Evolutionary conservation across 1,284 basidiomycete genomes (phyloP).

Genomic region (Naganishia sp.): DNA sequence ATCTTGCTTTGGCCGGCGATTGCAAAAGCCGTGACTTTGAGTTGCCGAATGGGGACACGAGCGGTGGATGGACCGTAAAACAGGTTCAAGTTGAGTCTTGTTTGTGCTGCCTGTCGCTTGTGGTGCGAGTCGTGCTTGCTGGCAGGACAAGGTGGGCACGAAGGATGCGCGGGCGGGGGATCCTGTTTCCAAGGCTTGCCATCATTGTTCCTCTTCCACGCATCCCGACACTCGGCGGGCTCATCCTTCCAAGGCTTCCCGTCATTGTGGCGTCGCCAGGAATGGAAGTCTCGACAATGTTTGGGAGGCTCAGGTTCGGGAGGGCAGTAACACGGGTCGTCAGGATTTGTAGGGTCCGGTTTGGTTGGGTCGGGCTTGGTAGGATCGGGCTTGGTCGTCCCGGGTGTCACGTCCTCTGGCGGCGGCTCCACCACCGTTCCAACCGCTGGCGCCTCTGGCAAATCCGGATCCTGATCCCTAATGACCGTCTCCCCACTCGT

Average conservation of each 20-base stretch:
- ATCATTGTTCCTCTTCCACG: constrained; percentile 3
- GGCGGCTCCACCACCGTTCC: not conserved
- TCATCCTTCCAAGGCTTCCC: not conserved
- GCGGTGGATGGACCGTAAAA: constrained; percentile 9
- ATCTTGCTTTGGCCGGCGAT: constrained; percentile 3
- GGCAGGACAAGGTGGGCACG: not conserved
- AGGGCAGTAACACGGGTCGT: no score
- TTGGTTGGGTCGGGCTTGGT: no score
- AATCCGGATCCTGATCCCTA: constrained; percentile 1
- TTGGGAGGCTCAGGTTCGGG: not conserved
- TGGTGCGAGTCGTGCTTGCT: not conserved
- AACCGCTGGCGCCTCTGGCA: not conserved
- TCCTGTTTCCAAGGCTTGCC: not conserved
- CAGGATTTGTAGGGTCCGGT: no score
- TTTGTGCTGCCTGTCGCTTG: not conserved
- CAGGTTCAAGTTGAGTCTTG: constrained; percentile 5
- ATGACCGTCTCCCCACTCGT: constrained; percentile 8
- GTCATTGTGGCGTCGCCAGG: constrained; percentile 1
- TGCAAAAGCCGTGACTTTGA: constrained; percentile 17
- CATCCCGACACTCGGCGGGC: not conserved
- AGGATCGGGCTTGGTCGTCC: not conserved
- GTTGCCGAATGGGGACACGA: constrained; percentile 10
- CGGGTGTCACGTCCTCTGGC: not conserved
- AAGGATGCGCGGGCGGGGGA: not conserved
- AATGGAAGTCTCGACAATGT: not conserved